phyloP scores from a whole-genome alignment of 257 asterid genomes.

The Cinchona pubescens region DNA sequence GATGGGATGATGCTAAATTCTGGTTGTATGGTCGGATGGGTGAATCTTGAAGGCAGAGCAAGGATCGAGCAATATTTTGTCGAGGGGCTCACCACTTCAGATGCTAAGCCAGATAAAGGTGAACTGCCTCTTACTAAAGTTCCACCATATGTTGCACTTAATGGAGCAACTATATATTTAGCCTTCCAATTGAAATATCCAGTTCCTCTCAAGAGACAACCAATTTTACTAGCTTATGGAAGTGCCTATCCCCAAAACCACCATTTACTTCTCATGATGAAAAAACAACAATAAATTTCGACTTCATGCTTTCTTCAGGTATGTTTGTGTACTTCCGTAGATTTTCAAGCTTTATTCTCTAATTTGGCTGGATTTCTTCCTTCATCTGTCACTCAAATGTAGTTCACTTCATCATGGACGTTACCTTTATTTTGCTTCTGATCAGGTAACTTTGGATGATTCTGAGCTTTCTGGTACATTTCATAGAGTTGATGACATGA shows the following conservation, averaged over 20 bases:
- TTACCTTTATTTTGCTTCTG: slow-evolving; percentile 1
- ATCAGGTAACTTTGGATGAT: slow-evolving; percentile 43
- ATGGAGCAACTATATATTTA: slow-evolving; percentile 62
- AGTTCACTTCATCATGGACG: not conserved
- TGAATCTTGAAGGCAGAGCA: slow-evolving; percentile 60
- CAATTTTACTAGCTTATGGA: slow-evolving; percentile 70
- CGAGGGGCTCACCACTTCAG: slow-evolving; percentile 63
- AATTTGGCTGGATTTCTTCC: not conserved
- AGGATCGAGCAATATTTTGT: slow-evolving; percentile 64
- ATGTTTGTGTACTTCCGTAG: not conserved
- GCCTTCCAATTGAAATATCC: slow-evolving; percentile 78
- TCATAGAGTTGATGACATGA: slow-evolving; percentile 31
- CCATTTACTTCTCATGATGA: slow-evolving; percentile 68
- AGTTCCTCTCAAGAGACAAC: slow-evolving; percentile 52
- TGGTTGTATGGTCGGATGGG: slow-evolving; percentile 93
- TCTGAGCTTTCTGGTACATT: slow-evolving; percentile 29
- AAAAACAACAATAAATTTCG: slow-evolving; percentile 53
- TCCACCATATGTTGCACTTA: slow-evolving; percentile 66
- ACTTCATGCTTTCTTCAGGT: slow-evolving; percentile 93
- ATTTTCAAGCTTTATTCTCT: not conserved
- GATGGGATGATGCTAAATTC: slow-evolving; percentile 84
- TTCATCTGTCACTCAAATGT: not conserved
- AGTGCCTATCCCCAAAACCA: slow-evolving; percentile 73
- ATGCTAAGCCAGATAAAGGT: slow-evolving; percentile 64
- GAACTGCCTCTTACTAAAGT: slow-evolving; percentile 65